Evolutionary conservation across 805 yeast genomes (phyloP).

Genomic region (Blastobotrys robertii): DNA sequence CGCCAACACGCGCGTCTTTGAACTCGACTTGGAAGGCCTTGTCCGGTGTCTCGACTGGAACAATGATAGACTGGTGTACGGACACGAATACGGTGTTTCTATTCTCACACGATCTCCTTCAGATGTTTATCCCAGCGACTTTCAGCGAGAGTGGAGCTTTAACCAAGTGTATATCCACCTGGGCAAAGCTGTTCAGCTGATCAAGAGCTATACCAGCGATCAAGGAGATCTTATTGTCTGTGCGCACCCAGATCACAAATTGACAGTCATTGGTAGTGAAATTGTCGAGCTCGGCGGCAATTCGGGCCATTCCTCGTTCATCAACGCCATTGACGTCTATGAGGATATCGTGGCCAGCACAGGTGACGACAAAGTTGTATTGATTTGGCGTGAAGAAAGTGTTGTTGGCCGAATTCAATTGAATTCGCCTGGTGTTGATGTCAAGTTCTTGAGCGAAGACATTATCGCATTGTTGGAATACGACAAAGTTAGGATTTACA

Average conservation of each 20-base stretch:
- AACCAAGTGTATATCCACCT: conserved; percentile 4
- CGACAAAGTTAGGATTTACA: conserved; percentile 24
- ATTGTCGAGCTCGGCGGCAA: not conserved
- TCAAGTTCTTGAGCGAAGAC: conserved; percentile 29
- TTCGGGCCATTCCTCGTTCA: conserved; percentile 18
- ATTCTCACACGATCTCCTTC: not conserved
- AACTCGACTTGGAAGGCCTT: not conserved
- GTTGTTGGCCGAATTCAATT: conserved; percentile 9
- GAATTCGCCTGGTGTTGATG: conserved; percentile 20
- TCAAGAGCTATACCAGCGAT: conserved; percentile 2
- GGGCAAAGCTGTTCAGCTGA: conserved; percentile 12
- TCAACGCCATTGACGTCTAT: conserved; percentile 25
- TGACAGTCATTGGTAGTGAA: conserved; percentile 9
- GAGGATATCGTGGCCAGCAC: conserved; percentile 23
- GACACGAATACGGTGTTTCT: conserved; percentile 14
- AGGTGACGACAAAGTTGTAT: conserved; percentile 25
- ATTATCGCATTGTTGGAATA: conserved; percentile 28
- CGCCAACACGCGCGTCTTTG: not conserved
- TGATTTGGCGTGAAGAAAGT: conserved; percentile 22
- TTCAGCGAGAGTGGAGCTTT: conserved; percentile 2
- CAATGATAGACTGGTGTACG: conserved; percentile 9
- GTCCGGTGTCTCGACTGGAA: conserved; percentile 13
- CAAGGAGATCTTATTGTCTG: conserved; percentile 12
- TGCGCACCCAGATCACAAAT: conserved; percentile 16
- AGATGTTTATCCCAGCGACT: not conserved